phyloP scores from a whole-genome alignment of 2,329 filamentous ascomycete genomes.

The Colletotrichum scovillei region DNA sequence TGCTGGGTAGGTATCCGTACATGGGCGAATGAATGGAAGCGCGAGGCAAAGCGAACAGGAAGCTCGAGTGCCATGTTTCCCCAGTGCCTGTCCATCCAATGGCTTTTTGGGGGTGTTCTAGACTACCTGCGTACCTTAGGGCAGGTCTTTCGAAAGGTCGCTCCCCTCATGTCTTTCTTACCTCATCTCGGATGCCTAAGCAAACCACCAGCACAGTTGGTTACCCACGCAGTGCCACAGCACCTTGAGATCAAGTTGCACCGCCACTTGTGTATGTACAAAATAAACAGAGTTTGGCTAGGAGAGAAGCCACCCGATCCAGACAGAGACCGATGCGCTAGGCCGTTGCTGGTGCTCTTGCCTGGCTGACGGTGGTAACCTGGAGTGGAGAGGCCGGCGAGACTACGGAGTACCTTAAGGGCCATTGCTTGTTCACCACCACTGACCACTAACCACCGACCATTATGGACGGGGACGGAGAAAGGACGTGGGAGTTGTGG shows the following conservation, averaged over 20 bases:
- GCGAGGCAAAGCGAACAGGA: background rate
- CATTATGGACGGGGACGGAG: background rate
- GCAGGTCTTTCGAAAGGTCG: background rate
- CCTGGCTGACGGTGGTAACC: background rate
- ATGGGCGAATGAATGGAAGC: background rate
- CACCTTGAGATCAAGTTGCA: constrained; percentile 5
- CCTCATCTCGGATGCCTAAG: background rate
- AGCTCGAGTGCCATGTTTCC: background rate
- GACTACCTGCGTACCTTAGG: background rate
- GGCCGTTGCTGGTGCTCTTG: background rate
- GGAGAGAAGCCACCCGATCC: constrained; percentile 2
- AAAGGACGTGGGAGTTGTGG: background rate
- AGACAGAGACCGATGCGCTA: constrained; percentile 5
- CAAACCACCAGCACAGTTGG: background rate
- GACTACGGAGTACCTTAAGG: too few species aligned
- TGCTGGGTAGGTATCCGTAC: background rate
- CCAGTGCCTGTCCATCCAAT: background rate
- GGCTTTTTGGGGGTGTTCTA: background rate
- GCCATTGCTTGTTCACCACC: background rate
- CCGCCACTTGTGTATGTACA: constrained; percentile 2
- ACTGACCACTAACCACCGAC: constrained; percentile 2
- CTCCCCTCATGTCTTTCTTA: background rate
- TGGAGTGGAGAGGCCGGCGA: constrained; percentile 13
- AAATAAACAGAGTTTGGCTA: constrained; percentile 1
- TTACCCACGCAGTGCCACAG: background rate